Evolutionary conservation across 768 basidiomycete genomes (phyloP).

Genomic region (Tulasnella sp.): DNA sequence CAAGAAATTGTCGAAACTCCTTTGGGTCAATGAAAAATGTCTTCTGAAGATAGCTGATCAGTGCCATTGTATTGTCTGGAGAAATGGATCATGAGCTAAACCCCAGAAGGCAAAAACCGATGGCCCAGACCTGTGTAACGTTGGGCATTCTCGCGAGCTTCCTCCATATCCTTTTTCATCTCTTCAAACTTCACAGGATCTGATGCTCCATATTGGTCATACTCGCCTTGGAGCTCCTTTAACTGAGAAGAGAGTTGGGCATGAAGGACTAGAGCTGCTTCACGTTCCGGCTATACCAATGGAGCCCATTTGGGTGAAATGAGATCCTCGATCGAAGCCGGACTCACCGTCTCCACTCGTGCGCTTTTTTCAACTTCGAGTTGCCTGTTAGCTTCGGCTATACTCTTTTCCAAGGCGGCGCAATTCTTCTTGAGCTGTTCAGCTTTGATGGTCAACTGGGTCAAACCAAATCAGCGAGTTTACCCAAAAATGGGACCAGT

Average conservation of each 20-base stretch:
- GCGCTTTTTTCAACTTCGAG: slow-evolving; percentile 41
- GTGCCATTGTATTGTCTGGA: slow-evolving; percentile 17
- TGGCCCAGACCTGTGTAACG: slow-evolving; percentile 67
- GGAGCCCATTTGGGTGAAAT: slow-evolving; percentile 3
- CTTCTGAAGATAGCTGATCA: slow-evolving; percentile 11
- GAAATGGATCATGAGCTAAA: not conserved
- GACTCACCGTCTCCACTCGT: slow-evolving; percentile 45
- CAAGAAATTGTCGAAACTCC: slow-evolving; percentile 55
- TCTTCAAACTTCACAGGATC: slow-evolving; percentile 74
- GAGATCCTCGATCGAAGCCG: not conserved
- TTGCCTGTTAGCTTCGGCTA: slow-evolving; percentile 35
- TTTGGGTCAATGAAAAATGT: slow-evolving; percentile 31
- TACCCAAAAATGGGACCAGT: not conserved
- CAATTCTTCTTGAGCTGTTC: slow-evolving; percentile 44
- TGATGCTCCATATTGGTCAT: slow-evolving; percentile 65
- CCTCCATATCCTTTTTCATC: slow-evolving; percentile 51
- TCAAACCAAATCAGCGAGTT: too few relatives aligned
- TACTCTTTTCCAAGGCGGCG: slow-evolving; percentile 32
- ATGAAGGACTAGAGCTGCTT: slow-evolving; percentile 39
- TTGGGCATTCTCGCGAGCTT: slow-evolving; percentile 71
- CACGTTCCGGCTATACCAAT: slow-evolving; percentile 44
- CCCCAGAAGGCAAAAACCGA: not conserved
- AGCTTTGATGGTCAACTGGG: slow-evolving; percentile 15
- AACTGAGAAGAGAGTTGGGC: slow-evolving; percentile 37
- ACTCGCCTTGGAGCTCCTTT: slow-evolving; percentile 46